Base-by-base conservation (phyloP, 495 filamentous ascomycete species). In the Aspergillus indologenus region DNA sequence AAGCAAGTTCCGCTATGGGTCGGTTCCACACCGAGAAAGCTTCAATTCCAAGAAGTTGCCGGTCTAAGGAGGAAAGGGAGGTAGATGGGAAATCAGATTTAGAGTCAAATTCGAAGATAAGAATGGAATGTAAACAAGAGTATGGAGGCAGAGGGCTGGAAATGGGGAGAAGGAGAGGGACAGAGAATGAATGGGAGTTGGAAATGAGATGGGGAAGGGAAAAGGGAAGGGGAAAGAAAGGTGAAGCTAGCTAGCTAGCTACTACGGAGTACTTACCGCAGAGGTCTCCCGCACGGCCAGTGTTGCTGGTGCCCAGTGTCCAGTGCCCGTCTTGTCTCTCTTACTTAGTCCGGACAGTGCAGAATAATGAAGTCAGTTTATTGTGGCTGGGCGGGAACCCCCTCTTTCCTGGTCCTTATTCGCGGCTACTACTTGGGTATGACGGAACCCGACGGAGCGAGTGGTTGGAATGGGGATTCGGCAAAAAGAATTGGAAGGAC, bases 341-440 rank as follows among this genome's bases (percentile, higher is more conserved):
- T 40, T 40, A 40, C 34, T 40, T 14, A 40, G 34, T 40, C 34
- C 34, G 34, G 34, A 40, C 34, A 40, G 34, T 40, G 34, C 34
- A 40, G 34, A 40, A 40, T 40, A 40, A 60, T 64, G 61, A 64
- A 60, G 61, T 64, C 61, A 63, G 57, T 31, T 50, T 51, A 26
- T 44, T 56, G 58, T 57, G 58, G 53, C 52, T 62, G 51, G 49
- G 54, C 48, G 44, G 54, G 44, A 26, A 40, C 12, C 34, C 12
- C 12, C 12, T 14, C 12, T 40, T 40, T 11, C 34, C 34, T 11
- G 7, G 12, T 9, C 12, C 34, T 40, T 40, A 40, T 40, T 40
- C 34, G 34, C 34, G 12, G 34, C 6, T 40, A 7, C 12, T 40
- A 14, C 6, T 40, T 40, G 34, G 34, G 34, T 40, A 40, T 40